Conservation (phyloP, 371 early-diverging fungal genomes). For the Blakeslea trispora region DNA sequence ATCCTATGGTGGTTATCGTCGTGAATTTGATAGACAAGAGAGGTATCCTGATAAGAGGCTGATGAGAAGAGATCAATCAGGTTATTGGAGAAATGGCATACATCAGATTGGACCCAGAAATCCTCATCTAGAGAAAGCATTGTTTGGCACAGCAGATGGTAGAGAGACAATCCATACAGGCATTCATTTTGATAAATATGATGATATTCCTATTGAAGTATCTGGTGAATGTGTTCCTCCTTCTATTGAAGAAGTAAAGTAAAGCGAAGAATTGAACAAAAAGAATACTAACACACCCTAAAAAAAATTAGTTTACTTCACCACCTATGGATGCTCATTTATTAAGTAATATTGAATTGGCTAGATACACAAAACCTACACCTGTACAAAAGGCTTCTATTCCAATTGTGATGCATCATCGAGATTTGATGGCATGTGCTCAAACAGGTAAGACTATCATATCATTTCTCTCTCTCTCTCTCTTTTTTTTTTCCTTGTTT, state of each 20-base stretch:
- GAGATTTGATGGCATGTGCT: slow-evolving; percentile 78
- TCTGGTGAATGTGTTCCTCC: slow-evolving; percentile 67
- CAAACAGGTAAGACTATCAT: slow-evolving; percentile 74
- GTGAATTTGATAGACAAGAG: slow-evolving; percentile 43
- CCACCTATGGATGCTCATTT: slow-evolving; percentile 80
- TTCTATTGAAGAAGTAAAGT: slow-evolving; percentile 1
- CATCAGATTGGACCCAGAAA: slow-evolving; percentile 76
- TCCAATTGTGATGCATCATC: slow-evolving; percentile 57
- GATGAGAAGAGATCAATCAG: slow-evolving; percentile 59
- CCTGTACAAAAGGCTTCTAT: slow-evolving; percentile 72
- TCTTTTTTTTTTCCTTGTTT: too few species aligned
- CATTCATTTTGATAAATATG: slow-evolving; percentile 96
- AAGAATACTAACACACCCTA: too few species aligned
- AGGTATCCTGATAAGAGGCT: slow-evolving; percentile 54
- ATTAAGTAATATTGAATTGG: slow-evolving; percentile 61
- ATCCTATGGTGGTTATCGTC: slow-evolving; percentile 38
- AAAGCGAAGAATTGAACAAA: neutral
- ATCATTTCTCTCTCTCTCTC: too few species aligned
- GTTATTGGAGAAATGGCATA: slow-evolving; percentile 72
- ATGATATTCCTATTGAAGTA: slow-evolving; percentile 94
- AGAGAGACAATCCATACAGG: slow-evolving; percentile 75
- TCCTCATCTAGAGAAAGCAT: slow-evolving; percentile 70
- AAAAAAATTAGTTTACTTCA: slow-evolving; percentile 52
- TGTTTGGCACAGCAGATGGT: slow-evolving; percentile 73
- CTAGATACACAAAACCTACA: slow-evolving; percentile 64